A percentile compares a stretch with the other conserved stretches of the same genome.
Conservation (phyloP, 1,139 yeast genomes). For the Nakaseomyces kungkrabaensis region DNA sequence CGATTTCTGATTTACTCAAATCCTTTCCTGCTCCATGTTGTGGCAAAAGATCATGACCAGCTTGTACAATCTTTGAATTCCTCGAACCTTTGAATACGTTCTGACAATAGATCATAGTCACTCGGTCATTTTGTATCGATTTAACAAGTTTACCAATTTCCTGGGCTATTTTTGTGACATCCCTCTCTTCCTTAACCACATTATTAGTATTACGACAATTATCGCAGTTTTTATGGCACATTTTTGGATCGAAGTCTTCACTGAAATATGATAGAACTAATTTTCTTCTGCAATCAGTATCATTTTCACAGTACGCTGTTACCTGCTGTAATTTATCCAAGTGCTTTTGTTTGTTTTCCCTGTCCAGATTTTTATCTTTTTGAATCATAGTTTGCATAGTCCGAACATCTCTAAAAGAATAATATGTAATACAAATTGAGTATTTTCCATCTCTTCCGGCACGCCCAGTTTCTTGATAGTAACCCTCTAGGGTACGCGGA, state of each 20-base stretch:
- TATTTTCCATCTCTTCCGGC: conserved; percentile 91
- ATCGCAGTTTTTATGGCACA: conserved; percentile 73
- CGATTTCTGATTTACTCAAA: conserved; percentile 57
- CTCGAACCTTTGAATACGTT: conserved; percentile 76
- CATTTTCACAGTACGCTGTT: conserved; percentile 84
- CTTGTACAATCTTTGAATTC: conserved; percentile 46
- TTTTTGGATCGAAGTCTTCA: conserved; percentile 60
- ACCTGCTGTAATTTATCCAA: conserved; percentile 71
- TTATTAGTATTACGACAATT: conserved; percentile 55
- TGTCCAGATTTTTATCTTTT: conserved; percentile 58
- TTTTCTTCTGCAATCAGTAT: conserved; percentile 79
- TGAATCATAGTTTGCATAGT: conserved; percentile 67
- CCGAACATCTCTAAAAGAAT: conserved; percentile 67
- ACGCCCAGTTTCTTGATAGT: conserved; percentile 97
- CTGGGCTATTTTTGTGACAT: conserved; percentile 59
- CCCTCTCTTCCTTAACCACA: conserved; percentile 42
- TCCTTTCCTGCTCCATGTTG: conserved; percentile 64
- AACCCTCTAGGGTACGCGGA: conserved; percentile 88
- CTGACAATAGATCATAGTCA: conserved; percentile 72
- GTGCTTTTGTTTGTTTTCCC: conserved; percentile 66
- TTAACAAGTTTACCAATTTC: conserved; percentile 51
- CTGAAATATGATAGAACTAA: conserved; percentile 85
- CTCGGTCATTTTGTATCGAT: conserved; percentile 46
- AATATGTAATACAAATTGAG: conserved; percentile 76
- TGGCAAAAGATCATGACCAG: conserved; percentile 51